phyloP scores from a whole-genome alignment of 352 stramenopile genomes.

The Globisporangium uncinulatum region DNA sequence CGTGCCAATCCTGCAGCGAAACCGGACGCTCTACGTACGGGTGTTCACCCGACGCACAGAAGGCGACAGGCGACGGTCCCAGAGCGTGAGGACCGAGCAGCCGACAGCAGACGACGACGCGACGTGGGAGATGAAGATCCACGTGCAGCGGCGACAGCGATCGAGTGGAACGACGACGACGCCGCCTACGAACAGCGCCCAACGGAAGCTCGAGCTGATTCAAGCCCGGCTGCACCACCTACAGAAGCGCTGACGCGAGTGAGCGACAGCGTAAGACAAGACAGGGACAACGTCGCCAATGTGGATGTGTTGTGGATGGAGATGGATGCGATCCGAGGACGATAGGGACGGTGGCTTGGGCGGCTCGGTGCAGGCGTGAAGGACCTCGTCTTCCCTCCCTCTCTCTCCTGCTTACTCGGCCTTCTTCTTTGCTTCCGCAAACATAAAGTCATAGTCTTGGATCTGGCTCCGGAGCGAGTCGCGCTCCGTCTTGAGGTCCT shows the following conservation, averaged over 20 bases:
- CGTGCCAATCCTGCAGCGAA: constrained; percentile 58
- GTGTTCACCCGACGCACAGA: constrained; percentile 38
- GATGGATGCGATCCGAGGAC: no score
- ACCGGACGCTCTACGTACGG: constrained; percentile 36
- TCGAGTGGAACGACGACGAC: constrained; percentile 12
- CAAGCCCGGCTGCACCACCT: constrained; percentile 52
- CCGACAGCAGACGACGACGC: constrained; percentile 15
- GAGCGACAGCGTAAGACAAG: neutral
- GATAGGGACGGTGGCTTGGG: no score
- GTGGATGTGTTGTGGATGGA: neutral
- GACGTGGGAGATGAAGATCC: constrained; percentile 59
- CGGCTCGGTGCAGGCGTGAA: neutral
- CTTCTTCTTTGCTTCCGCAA: constrained; percentile 85
- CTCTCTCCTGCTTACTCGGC: constrained; percentile 36
- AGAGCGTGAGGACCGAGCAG: constrained; percentile 3
- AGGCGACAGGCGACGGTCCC: no score
- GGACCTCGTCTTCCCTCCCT: neutral
- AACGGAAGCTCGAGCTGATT: constrained; percentile 49
- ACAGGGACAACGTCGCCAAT: neutral
- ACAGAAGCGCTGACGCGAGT: constrained; percentile 23
- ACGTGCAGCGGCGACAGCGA: constrained; percentile 27
- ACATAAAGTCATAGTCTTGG: constrained; percentile 89
- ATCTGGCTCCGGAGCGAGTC: constrained; percentile 76
- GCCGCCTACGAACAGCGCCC: constrained; percentile 12
- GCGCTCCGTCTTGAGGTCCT: constrained; percentile 46